phyloP scores from a whole-genome alignment of 2,329 filamentous ascomycete species.

The Sphaerulina vaccinii region DNA sequence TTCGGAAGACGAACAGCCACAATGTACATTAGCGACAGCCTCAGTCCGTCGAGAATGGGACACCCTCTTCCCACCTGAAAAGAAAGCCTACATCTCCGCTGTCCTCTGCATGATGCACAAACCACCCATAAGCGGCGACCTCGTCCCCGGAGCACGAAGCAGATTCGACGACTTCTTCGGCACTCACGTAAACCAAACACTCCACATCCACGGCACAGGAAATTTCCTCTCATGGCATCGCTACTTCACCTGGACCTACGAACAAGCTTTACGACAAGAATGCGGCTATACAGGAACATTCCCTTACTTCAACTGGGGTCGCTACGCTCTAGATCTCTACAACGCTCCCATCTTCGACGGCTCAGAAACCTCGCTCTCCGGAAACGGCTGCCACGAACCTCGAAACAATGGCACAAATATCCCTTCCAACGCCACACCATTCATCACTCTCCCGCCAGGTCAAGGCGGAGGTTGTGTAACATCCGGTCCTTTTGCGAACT shows the following conservation, averaged over 20 bases:
- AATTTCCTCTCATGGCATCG: slow-evolving; percentile 44
- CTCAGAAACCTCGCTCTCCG: slow-evolving; percentile 44
- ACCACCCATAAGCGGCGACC: slow-evolving; percentile 27
- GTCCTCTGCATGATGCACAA: slow-evolving; percentile 34
- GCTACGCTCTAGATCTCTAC: slow-evolving; percentile 44
- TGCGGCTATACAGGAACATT: slow-evolving; percentile 45
- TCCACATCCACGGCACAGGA: slow-evolving; percentile 21
- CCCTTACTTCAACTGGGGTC: slow-evolving; percentile 37
- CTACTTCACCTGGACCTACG: slow-evolving; percentile 45
- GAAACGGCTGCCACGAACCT: slow-evolving; percentile 26
- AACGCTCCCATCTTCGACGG: slow-evolving; percentile 58
- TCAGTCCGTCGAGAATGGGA: slow-evolving; percentile 47
- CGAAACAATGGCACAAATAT: slow-evolving; percentile 12
- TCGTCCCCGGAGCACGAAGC: slow-evolving; percentile 31
- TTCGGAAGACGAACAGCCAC: neutral
- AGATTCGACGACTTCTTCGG: slow-evolving; percentile 26
- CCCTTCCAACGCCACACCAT: slow-evolving; percentile 6
- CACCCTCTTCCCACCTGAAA: slow-evolving; percentile 26
- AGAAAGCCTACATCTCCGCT: slow-evolving; percentile 34
- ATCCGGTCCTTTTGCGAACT: slow-evolving; percentile 49
- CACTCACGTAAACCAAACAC: slow-evolving; percentile 36
- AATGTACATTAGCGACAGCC: slow-evolving; percentile 37
- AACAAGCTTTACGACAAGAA: slow-evolving; percentile 44
- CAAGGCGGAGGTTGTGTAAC: slow-evolving; percentile 57
- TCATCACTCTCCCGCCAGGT: slow-evolving; percentile 46